A percentile compares a stretch with the other conserved stretches of the same genome.
phyloP scores from a whole-genome alignment of 148 eudicot genomes.

The Oxyria digyna region DNA sequence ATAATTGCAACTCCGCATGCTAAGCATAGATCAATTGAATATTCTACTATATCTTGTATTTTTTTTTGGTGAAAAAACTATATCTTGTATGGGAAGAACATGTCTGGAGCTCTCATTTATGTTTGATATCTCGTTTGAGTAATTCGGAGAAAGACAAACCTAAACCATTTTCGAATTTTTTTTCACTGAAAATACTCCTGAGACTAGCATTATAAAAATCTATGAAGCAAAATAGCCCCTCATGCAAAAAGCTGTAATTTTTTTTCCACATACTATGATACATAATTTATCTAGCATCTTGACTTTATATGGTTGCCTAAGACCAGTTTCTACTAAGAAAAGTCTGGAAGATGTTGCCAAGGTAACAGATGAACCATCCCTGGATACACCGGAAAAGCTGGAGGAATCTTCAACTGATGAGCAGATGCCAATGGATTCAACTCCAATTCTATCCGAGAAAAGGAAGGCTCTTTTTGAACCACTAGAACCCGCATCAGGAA shows the following conservation, averaged over 20 bases:
- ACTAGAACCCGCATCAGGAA: slow-evolving; percentile 40
- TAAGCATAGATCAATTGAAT: background rate
- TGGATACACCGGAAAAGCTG: slow-evolving; percentile 32
- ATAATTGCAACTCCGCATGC: background rate
- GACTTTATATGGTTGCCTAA: slow-evolving; percentile 14
- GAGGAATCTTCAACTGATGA: slow-evolving; percentile 31
- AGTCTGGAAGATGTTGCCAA: slow-evolving; percentile 26
- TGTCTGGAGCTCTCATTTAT: background rate
- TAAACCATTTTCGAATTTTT: background rate
- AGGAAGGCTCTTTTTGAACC: slow-evolving; percentile 92
- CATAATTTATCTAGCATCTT: background rate
- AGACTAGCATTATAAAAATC: background rate
- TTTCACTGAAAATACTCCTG: background rate
- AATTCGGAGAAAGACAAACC: background rate
- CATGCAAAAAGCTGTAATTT: background rate
- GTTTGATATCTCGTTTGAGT: background rate
- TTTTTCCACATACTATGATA: background rate
- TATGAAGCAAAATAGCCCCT: background rate
- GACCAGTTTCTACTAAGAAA: slow-evolving; percentile 40
- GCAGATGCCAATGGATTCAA: slow-evolving; percentile 22
- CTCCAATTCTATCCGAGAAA: slow-evolving; percentile 60
- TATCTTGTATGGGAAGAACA: background rate
- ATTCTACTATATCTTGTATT: background rate
- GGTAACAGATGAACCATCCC: slow-evolving; percentile 22
- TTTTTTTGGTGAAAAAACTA: too few species aligned